Evolutionary conservation across 2,329 filamentous ascomycete genomes (phyloP), one percentile per base, ranked within the genome.

Genomic region (Septoria petroselini): DNA sequence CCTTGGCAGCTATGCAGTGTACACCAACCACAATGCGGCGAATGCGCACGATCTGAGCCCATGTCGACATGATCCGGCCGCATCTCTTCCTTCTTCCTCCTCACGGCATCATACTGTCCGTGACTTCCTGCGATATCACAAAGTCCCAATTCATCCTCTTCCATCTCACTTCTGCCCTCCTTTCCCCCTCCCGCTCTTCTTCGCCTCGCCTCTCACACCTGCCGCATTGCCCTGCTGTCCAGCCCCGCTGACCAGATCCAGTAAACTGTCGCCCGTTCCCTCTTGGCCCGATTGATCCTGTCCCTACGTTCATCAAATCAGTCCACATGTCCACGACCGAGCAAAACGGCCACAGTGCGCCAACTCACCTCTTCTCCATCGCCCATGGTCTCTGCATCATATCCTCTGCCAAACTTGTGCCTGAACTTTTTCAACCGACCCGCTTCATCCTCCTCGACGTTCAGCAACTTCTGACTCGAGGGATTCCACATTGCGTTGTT

Each of bases 401-500:
- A 98, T 8, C 82, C 83, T 52, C 85, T 77, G 19, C 93, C 93
- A 74, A 91, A 98, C 50, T 86, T 80, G 54, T 79, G 80, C 63
- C 93, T 80, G 75, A 98, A 98, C 48, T 88, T 86, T 44, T 85
- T 86, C 64, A 98, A 73, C 66, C 86, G 82, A 14, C 93, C 93
- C 2, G 93, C 91, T 78, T 97, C 93, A 70, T 98, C 93, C 57
- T 94, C 83, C 73, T 98, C 93, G 50, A 96, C 79, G 69, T 93
- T 95, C 67, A 85, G 75, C 63, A 98, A 76, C 55, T 86, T 85
- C 71, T 83, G 83, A 59, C 86, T 84, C 52, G 78, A 84, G 0
- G 93, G 93, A 70, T 97, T 93, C 93, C 93, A 98, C 46, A 95
- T 72, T 2, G 88, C 76, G 64, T 88, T 85, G 76, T 97, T 98